A percentile compares a stretch with the other conserved stretches of the same genome.
These are phyloP conservation scores for Grosmannia serpens DNA, from an alignment of 2,329 filamentous ascomycete genomes.

Conservation along the genomic window DNA sequence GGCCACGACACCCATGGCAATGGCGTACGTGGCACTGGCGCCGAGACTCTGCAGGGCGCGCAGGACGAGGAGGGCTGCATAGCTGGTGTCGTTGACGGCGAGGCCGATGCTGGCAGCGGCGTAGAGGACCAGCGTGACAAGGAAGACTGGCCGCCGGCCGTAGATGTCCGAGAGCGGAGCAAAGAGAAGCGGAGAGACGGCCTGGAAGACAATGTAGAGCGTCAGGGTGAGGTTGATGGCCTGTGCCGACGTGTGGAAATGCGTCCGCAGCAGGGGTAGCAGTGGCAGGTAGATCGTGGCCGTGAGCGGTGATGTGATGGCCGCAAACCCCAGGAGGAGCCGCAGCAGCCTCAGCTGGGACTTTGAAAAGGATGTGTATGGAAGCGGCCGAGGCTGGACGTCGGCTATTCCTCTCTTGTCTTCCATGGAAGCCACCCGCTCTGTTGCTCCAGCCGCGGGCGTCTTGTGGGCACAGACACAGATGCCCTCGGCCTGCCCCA, in stretches of 20 bases:
- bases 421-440: neutral
- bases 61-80: constrained; percentile 43
- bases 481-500: neutral
- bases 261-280: constrained; percentile 19
- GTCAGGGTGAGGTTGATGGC: constrained; percentile 34
- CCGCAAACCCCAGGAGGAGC: constrained; percentile 7
- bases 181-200: constrained; percentile 42
- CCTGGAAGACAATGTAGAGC: constrained; percentile 48
- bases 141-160: constrained; percentile 45
- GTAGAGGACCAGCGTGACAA: constrained; percentile 41
- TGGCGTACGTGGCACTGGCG: constrained; percentile 49
- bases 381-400: neutral
- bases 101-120: constrained; percentile 41
- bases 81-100: constrained; percentile 32
- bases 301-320: constrained; percentile 9
- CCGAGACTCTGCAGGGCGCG: constrained; percentile 48
- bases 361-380: neutral
- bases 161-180: constrained; percentile 44
- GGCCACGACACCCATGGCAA: constrained; percentile 38
- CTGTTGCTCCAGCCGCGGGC: neutral
- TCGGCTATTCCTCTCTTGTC: neutral
- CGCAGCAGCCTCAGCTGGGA: neutral
- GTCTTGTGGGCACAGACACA: neutral
- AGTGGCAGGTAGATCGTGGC: constrained; percentile 34
- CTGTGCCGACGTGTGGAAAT: constrained; percentile 17